Evolutionary conservation across 169 alveolate genomes (phyloP), one percentile per base, ranked within the genome.

Genomic region (Plasmodium fragile): DNA sequence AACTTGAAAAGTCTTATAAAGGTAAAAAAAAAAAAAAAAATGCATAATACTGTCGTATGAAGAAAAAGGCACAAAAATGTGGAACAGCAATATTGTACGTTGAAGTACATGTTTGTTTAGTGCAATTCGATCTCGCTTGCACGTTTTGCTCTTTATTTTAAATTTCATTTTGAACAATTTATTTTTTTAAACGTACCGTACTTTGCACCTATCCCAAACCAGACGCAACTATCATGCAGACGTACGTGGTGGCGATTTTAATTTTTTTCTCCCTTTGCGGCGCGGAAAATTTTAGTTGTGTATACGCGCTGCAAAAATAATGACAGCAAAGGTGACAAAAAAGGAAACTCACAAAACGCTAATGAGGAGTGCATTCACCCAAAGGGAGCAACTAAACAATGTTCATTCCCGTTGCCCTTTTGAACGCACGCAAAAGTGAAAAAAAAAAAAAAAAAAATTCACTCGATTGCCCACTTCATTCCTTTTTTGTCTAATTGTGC

Each of bases 401-500:
- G 75, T 28, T 65, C 36, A 28, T 65, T 65, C 75, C 36, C 75
- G 30, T 65, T 65, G 41, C 36, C 41, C 41, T 4, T 25, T 65
- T 65, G 36, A 65, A 65, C 1, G 36, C 75, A 28, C 36, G 34
- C 75, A 65, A 65, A 22, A 59, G 55, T 49, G 69, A 32, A 78
- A 13, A 4, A 22, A 78, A 78, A 78, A 39, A 78, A 39, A 78
- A 78, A 39, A 41, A 78, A 65, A 65, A 25, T 78, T 78, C 39
- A 16, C 34, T 16, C 13, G 30, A 41, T 30, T 41, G 16, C 72
- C 30, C 28, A 36, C 32, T 78, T 78, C 32, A 36, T 78, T 75
- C 55, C 18, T 11, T 41, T 78, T 78, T 78, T 78, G 83, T 78
- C 83, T 78, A 78, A 78, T 78, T 78, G 83, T 78, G 53, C 55